Conservation (phyloP, 2,329 filamentous ascomycete genomes). For the Clarireedia paspali region DNA sequence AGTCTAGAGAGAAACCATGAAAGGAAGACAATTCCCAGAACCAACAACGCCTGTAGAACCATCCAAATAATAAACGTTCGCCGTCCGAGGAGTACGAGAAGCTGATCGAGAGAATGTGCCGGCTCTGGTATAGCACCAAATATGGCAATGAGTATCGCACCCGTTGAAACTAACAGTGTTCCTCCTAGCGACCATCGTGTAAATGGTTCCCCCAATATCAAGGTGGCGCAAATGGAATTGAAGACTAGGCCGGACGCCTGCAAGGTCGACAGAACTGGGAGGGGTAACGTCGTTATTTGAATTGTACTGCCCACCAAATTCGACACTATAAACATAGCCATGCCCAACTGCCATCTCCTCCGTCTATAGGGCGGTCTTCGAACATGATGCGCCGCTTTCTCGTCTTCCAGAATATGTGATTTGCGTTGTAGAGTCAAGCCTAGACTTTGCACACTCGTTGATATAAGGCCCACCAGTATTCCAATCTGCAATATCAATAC, state of each 20-base stretch:
- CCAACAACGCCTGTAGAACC: constrained; percentile 66
- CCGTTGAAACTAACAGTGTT: constrained; percentile 77
- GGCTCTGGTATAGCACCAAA: constrained; percentile 94
- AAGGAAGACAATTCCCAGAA: constrained; percentile 57
- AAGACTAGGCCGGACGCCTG: constrained; percentile 96
- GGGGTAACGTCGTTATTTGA: constrained; percentile 90
- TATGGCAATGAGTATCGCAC: constrained; percentile 84
- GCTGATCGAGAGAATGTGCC: constrained; percentile 76
- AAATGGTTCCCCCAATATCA: constrained; percentile 89
- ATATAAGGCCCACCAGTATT: constrained; percentile 85
- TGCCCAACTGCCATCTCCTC: constrained; percentile 91
- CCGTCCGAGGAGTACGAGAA: constrained; percentile 67
- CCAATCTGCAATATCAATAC: constrained; percentile 55
- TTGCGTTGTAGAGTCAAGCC: constrained; percentile 95
- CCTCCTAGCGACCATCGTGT: constrained; percentile 88
- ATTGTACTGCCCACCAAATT: constrained; percentile 94
- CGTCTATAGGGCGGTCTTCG: constrained; percentile 82
- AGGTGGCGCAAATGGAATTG: constrained; percentile 93
- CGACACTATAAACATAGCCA: constrained; percentile 93
- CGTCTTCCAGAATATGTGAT: constrained; percentile 95
- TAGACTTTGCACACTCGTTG: constrained; percentile 89
- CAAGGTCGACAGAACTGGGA: constrained; percentile 89
- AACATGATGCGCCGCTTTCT: constrained; percentile 69
- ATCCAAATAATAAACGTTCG: constrained; percentile 84
- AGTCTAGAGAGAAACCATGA: constrained; percentile 49